Percentiles rank a stretch among this genome's conserved stretches.
Conservation (phyloP, 2,329 filamentous ascomycete species). For the Ophiostoma novo-ulmi region DNA sequence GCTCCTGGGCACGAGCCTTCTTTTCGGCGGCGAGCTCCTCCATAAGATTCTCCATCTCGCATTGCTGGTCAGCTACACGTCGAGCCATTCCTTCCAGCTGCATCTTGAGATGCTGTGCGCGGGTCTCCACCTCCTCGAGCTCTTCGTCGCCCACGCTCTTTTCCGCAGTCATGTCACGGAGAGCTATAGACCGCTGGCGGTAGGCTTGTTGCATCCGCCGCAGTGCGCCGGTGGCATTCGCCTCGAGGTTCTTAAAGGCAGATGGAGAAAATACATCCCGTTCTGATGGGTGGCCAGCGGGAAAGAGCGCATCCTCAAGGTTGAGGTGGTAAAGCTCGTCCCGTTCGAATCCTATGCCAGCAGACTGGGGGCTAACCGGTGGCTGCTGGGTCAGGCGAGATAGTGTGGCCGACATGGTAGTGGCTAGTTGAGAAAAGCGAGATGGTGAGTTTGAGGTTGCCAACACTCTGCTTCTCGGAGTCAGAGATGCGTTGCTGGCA, state of each 20-base stretch:
- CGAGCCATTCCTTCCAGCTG: slow-evolving; percentile 57
- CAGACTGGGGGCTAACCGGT: slow-evolving; percentile 25
- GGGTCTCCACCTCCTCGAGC: slow-evolving; percentile 50
- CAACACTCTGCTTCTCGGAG: slow-evolving; percentile 14
- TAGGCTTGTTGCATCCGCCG: slow-evolving; percentile 56
- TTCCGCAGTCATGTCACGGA: slow-evolving; percentile 50
- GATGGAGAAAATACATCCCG: slow-evolving; percentile 53
- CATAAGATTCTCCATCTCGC: slow-evolving; percentile 41
- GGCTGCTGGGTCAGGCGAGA: slow-evolving; percentile 35
- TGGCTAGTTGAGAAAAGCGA: slow-evolving; percentile 45
- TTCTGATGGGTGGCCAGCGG: slow-evolving; percentile 39
- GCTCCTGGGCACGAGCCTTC: slow-evolving; percentile 40
- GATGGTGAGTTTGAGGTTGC: slow-evolving; percentile 32
- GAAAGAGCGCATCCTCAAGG: slow-evolving; percentile 51
- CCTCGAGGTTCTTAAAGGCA: slow-evolving; percentile 57
- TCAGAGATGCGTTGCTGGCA: slow-evolving; percentile 26
- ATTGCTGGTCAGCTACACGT: slow-evolving; percentile 51
- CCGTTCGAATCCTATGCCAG: slow-evolving; percentile 31
- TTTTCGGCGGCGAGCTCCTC: slow-evolving; percentile 49
- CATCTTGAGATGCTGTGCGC: slow-evolving; percentile 50
- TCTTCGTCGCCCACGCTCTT: slow-evolving; percentile 52
- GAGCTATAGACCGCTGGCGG: slow-evolving; percentile 46
- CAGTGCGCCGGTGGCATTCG: slow-evolving; percentile 52
- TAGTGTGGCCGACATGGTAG: slow-evolving; percentile 43
- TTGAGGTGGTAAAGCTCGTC: slow-evolving; percentile 55